Conservation (phyloP, 2,329 filamentous ascomycete species). For the Aureobasidium lini region DNA sequence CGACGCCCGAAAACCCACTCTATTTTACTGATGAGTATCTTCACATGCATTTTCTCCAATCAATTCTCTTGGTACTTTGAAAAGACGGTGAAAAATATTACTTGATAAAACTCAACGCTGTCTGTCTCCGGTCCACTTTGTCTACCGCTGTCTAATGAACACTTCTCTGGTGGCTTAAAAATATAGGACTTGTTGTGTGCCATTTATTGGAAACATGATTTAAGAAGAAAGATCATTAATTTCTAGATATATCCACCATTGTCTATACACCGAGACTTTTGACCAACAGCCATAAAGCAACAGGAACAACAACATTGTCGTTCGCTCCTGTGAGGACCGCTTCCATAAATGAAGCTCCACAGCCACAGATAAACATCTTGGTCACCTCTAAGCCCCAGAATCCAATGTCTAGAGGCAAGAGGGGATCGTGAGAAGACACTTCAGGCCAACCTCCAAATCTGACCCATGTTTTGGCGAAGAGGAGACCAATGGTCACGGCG, state of each 20-base stretch:
- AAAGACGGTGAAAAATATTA: neutral
- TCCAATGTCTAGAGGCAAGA: constrained; percentile 8
- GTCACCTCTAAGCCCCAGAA: constrained; percentile 28
- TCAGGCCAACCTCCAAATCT: constrained; percentile 62
- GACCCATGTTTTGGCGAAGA: constrained; percentile 66
- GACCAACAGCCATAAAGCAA: constrained; percentile 77
- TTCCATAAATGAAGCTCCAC: constrained; percentile 82
- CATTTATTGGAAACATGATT: too few relatives aligned
- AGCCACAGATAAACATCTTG: constrained; percentile 66
- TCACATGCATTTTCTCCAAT: neutral
- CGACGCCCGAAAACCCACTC: neutral
- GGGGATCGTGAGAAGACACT: constrained; percentile 16
- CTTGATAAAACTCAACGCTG: neutral
- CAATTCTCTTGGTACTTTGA: neutral
- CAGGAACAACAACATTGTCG: constrained; percentile 94
- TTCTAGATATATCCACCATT: too few relatives aligned
- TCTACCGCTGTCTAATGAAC: too few relatives aligned
- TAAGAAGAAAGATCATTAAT: too few relatives aligned
- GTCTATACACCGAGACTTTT: constrained; percentile 8
- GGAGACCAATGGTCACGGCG: constrained; percentile 70
- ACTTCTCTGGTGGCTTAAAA: too few relatives aligned
- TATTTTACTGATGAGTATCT: neutral
- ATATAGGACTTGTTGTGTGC: too few relatives aligned
- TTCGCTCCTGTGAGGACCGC: constrained; percentile 94
- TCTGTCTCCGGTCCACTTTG: too few relatives aligned